phyloP scores from a whole-genome alignment of 345 rosid genomes.

The Turritis glabra region DNA sequence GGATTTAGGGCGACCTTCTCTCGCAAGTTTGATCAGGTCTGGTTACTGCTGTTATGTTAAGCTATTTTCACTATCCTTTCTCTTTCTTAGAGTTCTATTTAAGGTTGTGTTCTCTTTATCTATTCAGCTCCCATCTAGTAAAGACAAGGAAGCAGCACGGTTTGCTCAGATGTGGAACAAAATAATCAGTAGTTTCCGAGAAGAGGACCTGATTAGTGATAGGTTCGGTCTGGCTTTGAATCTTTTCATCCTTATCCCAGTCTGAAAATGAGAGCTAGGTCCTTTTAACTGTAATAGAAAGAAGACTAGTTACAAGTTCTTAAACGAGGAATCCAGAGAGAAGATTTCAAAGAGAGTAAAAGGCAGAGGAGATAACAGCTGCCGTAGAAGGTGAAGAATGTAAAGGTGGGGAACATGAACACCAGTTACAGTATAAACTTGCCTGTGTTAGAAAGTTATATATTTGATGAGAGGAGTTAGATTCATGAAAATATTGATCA shows the following conservation, averaged over 20 bases:
- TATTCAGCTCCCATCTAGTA: slow-evolving; percentile 44
- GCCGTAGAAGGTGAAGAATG: neutral
- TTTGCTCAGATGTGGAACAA: slow-evolving; percentile 69
- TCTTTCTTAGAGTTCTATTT: slow-evolving; percentile 10
- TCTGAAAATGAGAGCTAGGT: slow-evolving; percentile 7
- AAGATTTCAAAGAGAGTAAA: neutral
- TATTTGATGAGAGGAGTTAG: neutral
- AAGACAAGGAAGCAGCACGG: slow-evolving; percentile 53
- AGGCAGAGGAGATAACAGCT: neutral
- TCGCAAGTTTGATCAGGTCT: slow-evolving; percentile 46
- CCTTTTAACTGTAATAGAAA: neutral
- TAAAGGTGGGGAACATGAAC: neutral
- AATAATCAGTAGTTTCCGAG: slow-evolving; percentile 59
- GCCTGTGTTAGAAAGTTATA: neutral
- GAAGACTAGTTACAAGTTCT: neutral
- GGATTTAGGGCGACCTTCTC: slow-evolving; percentile 51
- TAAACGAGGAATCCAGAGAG: neutral
- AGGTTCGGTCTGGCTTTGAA: slow-evolving; percentile 40
- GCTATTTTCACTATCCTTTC: slow-evolving; percentile 1
- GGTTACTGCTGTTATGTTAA: slow-evolving; percentile 20
- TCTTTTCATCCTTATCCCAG: neutral
- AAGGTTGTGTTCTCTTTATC: slow-evolving; percentile 22
- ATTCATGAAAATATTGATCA: neutral
- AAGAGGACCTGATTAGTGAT: slow-evolving; percentile 56
- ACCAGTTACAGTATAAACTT: neutral